A percentile compares a stretch with the other conserved stretches of the same genome.
Evolutionary conservation across 1,139 yeast genomes (phyloP).

Genomic region (Keqinozyma sinolaborantium): DNA sequence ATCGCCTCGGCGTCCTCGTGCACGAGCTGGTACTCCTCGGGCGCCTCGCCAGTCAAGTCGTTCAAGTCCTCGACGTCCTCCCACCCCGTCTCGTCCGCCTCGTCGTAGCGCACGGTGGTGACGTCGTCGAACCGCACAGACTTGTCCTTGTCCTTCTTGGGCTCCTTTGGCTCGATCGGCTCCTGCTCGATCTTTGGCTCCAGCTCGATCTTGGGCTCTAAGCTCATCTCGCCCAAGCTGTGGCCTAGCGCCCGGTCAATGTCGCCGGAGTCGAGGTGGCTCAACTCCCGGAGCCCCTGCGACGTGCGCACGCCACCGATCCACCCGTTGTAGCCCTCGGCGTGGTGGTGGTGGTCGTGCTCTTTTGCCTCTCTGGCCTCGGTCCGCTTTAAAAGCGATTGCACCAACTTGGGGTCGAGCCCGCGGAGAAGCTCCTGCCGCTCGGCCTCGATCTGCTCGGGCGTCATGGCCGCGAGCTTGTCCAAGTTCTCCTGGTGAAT

Average conservation of each 20-base stretch:
- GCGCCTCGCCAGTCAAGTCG: slow-evolving; percentile 31
- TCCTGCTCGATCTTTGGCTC: slow-evolving; percentile 3
- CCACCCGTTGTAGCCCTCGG: slow-evolving; percentile 72
- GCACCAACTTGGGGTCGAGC: slow-evolving; percentile 67
- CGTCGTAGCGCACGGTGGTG: slow-evolving; percentile 38
- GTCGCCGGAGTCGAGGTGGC: slow-evolving; percentile 34
- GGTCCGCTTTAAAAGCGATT: slow-evolving; percentile 48
- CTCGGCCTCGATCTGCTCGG: slow-evolving; percentile 62
- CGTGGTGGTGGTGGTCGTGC: slow-evolving; percentile 39
- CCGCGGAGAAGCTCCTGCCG: slow-evolving; percentile 61
- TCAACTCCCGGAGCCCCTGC: slow-evolving; percentile 28
- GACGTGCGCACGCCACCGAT: slow-evolving; percentile 58
- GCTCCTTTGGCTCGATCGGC: background rate
- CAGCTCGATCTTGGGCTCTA: slow-evolving; percentile 5
- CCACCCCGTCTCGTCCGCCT: slow-evolving; percentile 39
- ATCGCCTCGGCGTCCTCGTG: slow-evolving; percentile 20
- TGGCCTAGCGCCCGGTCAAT: slow-evolving; percentile 40
- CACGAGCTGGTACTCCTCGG: slow-evolving; percentile 42
- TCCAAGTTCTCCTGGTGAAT: slow-evolving; percentile 77
- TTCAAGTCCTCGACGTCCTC: slow-evolving; percentile 38
- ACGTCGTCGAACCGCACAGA: slow-evolving; percentile 41
- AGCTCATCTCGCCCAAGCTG: slow-evolving; percentile 8
- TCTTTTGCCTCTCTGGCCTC: slow-evolving; percentile 21
- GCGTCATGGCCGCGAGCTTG: slow-evolving; percentile 58
- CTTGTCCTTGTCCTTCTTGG: slow-evolving; percentile 13